Evolutionary conservation across 176 grass and related monocot species (phyloP).

Genomic region (Lolium perenne): DNA sequence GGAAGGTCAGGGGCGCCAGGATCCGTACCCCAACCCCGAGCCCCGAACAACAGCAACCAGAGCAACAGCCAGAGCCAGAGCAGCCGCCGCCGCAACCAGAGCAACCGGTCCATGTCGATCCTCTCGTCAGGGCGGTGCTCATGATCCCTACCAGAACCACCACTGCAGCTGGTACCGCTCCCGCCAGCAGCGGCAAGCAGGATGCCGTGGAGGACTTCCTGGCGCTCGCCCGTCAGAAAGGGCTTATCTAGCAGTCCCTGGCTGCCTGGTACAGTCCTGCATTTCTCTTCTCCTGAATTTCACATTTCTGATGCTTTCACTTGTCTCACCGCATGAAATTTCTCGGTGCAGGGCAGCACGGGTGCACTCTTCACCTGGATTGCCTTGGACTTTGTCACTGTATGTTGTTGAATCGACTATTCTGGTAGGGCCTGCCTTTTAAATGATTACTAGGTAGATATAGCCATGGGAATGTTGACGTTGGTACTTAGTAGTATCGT

Average conservation of each 20-base stretch:
- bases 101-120: slow-evolving; percentile 17
- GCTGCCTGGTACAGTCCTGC: background rate
- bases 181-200: background rate
- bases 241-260: background rate
- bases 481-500: no score
- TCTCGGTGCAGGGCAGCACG: background rate
- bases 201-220: slow-evolving; percentile 16
- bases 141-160: slow-evolving; percentile 26
- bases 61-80: no score
- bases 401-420: no score
- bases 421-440: no score
- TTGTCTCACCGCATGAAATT: background rate
- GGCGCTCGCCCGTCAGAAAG: slow-evolving; percentile 17
- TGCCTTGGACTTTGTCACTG: no score
- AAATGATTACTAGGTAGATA: no score
- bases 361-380: no score
- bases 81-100: background rate
- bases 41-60: background rate
- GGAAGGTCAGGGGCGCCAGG: slow-evolving; percentile 41
- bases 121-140: slow-evolving; percentile 30
- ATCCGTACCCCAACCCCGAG: slow-evolving; percentile 35
- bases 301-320: background rate
- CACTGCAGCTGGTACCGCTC: background rate
- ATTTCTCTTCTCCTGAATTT: background rate
- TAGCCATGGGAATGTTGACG: no score